Base-by-base conservation (phyloP, 2,329 filamentous ascomycete genomes). In the Emergomyces pasteurianus region DNA sequence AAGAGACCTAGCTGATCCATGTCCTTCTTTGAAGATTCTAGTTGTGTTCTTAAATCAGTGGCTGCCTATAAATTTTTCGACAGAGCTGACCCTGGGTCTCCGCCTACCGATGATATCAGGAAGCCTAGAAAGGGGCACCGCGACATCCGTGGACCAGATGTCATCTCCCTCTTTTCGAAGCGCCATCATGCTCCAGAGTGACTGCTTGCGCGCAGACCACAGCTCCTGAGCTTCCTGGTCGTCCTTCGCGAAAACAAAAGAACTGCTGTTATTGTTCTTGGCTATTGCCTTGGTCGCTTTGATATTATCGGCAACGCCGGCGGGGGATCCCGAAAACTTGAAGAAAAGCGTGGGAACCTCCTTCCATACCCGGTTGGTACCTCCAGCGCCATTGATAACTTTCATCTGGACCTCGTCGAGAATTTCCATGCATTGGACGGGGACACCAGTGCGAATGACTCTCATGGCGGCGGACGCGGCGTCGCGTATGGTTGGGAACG, bases 1-100 rank as follows among this genome's bases (percentile, higher is more conserved):
- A 96, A 95, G 1, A 96, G 77, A 0, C 90, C 90, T 12, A 96
- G 79, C 14, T 90, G 85, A 68, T 92, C 88, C 81, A 95, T 86
- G 69, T 95, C 90, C 71, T 89, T 88, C 77, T 96, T 95, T 64
- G 89, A 92, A 50, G 90, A 80, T 71, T 95, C 91, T 78, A 82
- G 81, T 50, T 2, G 6, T 46, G 68, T 53, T 53, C 60, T 58
- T 57, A 23, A 9, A 26, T 60, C 52, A 58, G 46, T 28, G 10
- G 26, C 42, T 36, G 12, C 5, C 18, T 36, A 26, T 47, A 16
- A n/a, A 21, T 42, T 1, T 21, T 16, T 16, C 28, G 38, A 18
- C n/a, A n/a, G n/a, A n/a, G n/a, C n/a, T n/a, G n/a, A n/a, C 12
- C 0, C 31, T 3, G 18, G 23, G 31, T 28, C 21, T 38, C 42